phyloP scores from a whole-genome alignment of 352 stramenopile genomes.

The Thraustochytrium sp. region DNA sequence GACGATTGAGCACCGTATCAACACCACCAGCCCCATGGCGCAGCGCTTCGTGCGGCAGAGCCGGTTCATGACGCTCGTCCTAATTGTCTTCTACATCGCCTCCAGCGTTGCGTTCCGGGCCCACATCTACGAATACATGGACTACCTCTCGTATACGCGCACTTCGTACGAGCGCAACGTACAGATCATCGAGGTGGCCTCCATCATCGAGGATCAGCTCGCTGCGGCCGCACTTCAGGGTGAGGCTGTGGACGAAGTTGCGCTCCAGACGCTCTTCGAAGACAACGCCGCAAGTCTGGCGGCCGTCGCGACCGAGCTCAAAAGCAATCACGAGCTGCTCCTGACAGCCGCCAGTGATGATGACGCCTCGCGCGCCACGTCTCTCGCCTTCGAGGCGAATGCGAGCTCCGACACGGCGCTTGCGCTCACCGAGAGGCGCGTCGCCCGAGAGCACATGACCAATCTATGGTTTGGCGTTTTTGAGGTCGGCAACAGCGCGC shows the following conservation, averaged over 20 bases:
- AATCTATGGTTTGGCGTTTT: constrained; percentile 8
- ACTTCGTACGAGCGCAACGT: not conserved
- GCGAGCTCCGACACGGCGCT: not conserved
- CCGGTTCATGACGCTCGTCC: not conserved
- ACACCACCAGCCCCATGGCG: not conserved
- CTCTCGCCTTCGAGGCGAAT: not conserved
- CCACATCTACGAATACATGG: not conserved
- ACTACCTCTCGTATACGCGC: not conserved
- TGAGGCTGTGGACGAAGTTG: not conserved
- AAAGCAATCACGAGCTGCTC: not conserved
- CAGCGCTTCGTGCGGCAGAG: not conserved
- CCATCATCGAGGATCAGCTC: not conserved
- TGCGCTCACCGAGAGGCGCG: not conserved
- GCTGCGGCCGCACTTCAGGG: not conserved
- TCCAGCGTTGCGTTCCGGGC: not conserved
- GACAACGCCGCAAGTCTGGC: not conserved
- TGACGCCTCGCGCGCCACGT: not conserved
- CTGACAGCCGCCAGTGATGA: not conserved
- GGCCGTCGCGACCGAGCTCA: not conserved
- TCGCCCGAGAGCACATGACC: not conserved
- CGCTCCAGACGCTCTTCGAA: not conserved
- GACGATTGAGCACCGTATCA: constrained; percentile 20
- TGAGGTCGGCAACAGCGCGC: not conserved
- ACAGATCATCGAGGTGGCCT: not conserved
- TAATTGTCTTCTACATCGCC: not conserved